These are phyloP conservation scores for Leucosporidium yakuticum DNA, from an alignment of 768 basidiomycete species.

Conservation along the genomic window DNA sequence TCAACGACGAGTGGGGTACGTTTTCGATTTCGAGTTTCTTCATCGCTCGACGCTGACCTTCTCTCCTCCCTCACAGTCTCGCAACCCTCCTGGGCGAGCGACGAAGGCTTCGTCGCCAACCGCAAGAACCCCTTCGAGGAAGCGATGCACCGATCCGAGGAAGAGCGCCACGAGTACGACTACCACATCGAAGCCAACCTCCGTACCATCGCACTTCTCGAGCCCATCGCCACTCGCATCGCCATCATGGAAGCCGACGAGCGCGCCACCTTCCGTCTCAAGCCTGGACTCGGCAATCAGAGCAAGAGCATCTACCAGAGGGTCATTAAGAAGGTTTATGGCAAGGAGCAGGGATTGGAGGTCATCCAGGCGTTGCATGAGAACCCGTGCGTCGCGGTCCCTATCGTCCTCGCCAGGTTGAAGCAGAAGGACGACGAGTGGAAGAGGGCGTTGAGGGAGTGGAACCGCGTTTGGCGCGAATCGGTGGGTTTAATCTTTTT, in stretches of 20 bases:
- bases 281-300: slow-evolving; percentile 79
- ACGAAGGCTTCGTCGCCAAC: slow-evolving; percentile 86
- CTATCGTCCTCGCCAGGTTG: slow-evolving; percentile 79
- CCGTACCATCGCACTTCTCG: slow-evolving; percentile 83
- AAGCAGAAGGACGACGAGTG: slow-evolving; percentile 96
- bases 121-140: slow-evolving; percentile 98
- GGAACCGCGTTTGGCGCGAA: slow-evolving; percentile 94
- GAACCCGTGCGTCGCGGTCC: slow-evolving; percentile 79
- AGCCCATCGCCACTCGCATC: slow-evolving; percentile 77
- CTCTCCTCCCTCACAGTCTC: slow-evolving; percentile 53
- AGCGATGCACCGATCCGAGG: slow-evolving; percentile 90
- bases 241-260: slow-evolving; percentile 86
- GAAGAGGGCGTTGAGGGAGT: slow-evolving; percentile 87
- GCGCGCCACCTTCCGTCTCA: slow-evolving; percentile 69
- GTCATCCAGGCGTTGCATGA: slow-evolving; percentile 84
- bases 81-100: slow-evolving; percentile 96
- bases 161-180: slow-evolving; percentile 96
- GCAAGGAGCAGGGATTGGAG: slow-evolving; percentile 66
- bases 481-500: slow-evolving; percentile 45
- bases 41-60: background rate
- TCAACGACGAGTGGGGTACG: slow-evolving; percentile 80
- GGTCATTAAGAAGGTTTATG: slow-evolving; percentile 89
- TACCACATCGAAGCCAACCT: slow-evolving; percentile 86
- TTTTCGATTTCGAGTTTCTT: background rate
- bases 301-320: slow-evolving; percentile 84